phyloP scores from a whole-genome alignment of 2,329 filamentous ascomycete genomes.

The Claviceps pazoutovae region DNA sequence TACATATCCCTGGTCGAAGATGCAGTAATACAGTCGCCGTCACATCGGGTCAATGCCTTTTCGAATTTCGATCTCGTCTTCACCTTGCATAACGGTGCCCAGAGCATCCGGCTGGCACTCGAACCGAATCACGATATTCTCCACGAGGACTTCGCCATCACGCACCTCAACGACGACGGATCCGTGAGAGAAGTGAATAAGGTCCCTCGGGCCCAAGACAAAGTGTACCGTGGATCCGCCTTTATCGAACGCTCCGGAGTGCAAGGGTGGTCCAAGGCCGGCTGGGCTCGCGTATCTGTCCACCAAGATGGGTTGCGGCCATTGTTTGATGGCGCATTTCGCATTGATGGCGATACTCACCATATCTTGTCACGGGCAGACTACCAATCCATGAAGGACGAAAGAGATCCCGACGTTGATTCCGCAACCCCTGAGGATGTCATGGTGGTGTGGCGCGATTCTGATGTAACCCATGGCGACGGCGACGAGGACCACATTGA shows the following conservation, averaged over 20 bases:
- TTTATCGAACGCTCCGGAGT: constrained; percentile 51
- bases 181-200: constrained; percentile 49
- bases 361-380: constrained; percentile 66
- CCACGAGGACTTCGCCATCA: constrained; percentile 58
- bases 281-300: constrained; percentile 76
- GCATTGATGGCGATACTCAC: constrained; percentile 67
- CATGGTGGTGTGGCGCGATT: constrained; percentile 88
- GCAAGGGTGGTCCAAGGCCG: constrained; percentile 60
- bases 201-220: constrained; percentile 60
- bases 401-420: constrained; percentile 53
- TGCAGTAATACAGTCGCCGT: constrained; percentile 62
- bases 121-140: constrained; percentile 89
- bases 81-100: constrained; percentile 48
- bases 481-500: constrained; percentile 35
- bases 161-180: constrained; percentile 60
- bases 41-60: constrained; percentile 63
- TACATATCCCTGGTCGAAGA: constrained; percentile 62
- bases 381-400: constrained; percentile 59
- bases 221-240: constrained; percentile 69
- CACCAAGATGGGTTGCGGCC: constrained; percentile 62
- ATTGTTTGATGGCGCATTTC: constrained; percentile 82
- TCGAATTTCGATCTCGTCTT: constrained; percentile 82
- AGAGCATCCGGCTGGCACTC: constrained; percentile 64
- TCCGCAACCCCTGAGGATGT: constrained; percentile 46
- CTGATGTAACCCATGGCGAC: constrained; percentile 48